Evolutionary conservation across 257 asterid species (phyloP), one percentile per base, ranked within the genome.

Genomic region (Solanum chiquidenum): DNA sequence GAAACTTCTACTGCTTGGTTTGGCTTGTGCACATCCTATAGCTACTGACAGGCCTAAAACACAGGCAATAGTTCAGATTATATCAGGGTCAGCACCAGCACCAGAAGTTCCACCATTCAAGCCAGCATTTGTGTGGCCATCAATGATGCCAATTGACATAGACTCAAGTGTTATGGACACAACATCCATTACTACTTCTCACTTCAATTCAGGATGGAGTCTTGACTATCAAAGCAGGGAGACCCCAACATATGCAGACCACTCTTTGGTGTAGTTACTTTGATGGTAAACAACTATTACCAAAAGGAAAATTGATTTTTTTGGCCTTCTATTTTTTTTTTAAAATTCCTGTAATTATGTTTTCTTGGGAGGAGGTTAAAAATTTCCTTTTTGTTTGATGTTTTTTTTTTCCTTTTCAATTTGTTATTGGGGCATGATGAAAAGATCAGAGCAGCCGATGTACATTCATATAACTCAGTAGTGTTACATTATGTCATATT

Each of bases 41-140:
- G 97, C 99, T 0, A 80, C 62, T 8, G 94, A 95, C 69, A 92
- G 98, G 90, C 99, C 98, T 44, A 92, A 82, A 84, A 90, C 97
- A 21, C 93, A 91, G 72, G 91, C 88, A 12, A 89, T 97, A 31
- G 75, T 91, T 34, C 99, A 95, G 91, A 95, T 95, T 31, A 89
- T 94, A 88, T 87, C 92, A 3, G 98, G 96, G 5, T 90, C 95
- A 4, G 93, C 92, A 77, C 89, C 95, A 0, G 93, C 88, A 69
- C 98, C 97, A 0, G 12, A 13, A 8, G 98, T 97, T 11, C 98
- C 98, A 7, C 97, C 94, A 5, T 95, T 97, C 88, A 95, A 91
- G 94, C 99, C 99, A 16, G 85, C 99, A 0, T 97, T 97, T 35
- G 91, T 95, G 31, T 97, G 98, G 98, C 98, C 99, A 0, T 80